Percentiles rank a stretch among this genome's conserved stretches.
Evolutionary conservation across 2,329 filamentous ascomycete species (phyloP).

Genomic region (Lasiodiplodia hormozganensis): DNA sequence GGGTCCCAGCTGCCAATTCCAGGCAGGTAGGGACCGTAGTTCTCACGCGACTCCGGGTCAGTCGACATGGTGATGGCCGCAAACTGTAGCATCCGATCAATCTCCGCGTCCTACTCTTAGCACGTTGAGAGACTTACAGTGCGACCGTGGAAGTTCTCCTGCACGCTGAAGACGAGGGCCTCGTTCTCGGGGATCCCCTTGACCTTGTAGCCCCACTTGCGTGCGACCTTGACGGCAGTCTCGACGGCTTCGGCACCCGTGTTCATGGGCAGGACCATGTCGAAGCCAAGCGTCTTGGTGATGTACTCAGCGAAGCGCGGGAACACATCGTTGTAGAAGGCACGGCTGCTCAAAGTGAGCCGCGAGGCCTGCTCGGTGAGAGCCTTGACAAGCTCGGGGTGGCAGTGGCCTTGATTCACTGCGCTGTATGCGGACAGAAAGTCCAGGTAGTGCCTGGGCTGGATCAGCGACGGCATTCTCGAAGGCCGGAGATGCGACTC

Average conservation of each 20-base stretch:
- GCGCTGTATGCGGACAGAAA: constrained; percentile 98
- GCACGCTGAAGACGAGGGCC: constrained; percentile 82
- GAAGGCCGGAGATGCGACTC: background rate
- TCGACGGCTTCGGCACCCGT: constrained; percentile 96
- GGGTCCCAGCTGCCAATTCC: constrained; percentile 81
- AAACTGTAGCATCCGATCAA: constrained; percentile 64
- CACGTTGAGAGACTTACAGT: constrained; percentile 67
- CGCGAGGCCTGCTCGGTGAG: constrained; percentile 87
- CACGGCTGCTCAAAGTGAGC: constrained; percentile 89
- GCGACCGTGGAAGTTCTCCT: constrained; percentile 95
- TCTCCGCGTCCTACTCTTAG: background rate
- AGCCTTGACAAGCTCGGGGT: constrained; percentile 92
- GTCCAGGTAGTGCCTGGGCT: constrained; percentile 78
- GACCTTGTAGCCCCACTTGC: constrained; percentile 98
- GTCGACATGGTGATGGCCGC: constrained; percentile 94
- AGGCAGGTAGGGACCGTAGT: constrained; percentile 96
- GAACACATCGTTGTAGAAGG: constrained; percentile 99
- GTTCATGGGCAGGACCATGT: constrained; percentile 99
- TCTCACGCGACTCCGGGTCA: constrained; percentile 92
- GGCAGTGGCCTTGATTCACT: constrained; percentile 97
- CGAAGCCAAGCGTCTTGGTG: constrained; percentile 86
- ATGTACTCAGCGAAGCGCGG: constrained; percentile 94
- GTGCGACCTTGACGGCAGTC: constrained; percentile 92
- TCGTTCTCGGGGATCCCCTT: constrained; percentile 87
- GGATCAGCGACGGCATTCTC: background rate